Evolutionary conservation across 2,329 filamentous ascomycete species (phyloP), one percentile per base, ranked within the genome.

Genomic region (Aspergillus carbonarius): DNA sequence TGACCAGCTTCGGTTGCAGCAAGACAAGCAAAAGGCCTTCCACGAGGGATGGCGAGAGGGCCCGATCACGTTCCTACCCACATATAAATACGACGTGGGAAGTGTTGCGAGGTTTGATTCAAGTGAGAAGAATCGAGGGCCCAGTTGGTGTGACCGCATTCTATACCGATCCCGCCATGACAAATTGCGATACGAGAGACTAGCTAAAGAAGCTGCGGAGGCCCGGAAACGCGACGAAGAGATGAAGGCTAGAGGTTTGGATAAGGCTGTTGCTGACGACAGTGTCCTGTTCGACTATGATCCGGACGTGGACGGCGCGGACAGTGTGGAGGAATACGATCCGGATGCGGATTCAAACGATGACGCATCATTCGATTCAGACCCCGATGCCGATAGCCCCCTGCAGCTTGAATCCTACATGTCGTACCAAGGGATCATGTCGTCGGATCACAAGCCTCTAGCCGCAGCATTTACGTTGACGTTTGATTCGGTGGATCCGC

Each of bases 81-180:
- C 95, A 0, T 99, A 99, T 76, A 99, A 99, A 74, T 99, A 99
- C 67, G 96, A 99, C 69, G 82, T 96, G 27, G 95, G 95, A n/a
- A 96, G 90, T 30, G 86, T 96, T 32, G 91, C 91, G 1, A 84
- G 92, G 30, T 99, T 97, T 72, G 96, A 99, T 76, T 92, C 93
- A 0, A 96, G 93, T 65, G 95, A 98, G 72, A 99, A 99, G 78
- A 88, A 88, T 63, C 85, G 96, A 54, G 89, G 91, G 2, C 95
- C 95, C 2, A 96, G 92, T 71, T 99, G 95, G 93, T 99, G 95
- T 72, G 95, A 99, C 76, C 89, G 95, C 15, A 93, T 99, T 47
- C 76, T 99, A 0, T 99, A 88, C 72, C 84, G 93, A 7, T 95
- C 92, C 2, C 85, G 88, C 40, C 84, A 81, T 48, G 88, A 95